Evolutionary conservation across 169 alveolate genomes (phyloP), one percentile per base, ranked within the genome.

Genomic region (Theileria orientalis): DNA sequence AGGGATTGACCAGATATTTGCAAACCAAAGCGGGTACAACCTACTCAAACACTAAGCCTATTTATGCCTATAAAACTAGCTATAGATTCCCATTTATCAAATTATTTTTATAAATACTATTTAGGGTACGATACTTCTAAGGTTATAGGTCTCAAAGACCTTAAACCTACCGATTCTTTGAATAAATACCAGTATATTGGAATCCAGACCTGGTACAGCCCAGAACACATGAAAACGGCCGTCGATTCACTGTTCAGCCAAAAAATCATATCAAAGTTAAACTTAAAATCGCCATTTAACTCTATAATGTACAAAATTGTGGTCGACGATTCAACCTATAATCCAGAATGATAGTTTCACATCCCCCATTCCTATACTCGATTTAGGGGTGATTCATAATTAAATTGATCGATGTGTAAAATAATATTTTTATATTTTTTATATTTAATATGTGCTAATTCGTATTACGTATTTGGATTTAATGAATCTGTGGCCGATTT

Each of bases 151-250:
- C 35, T 5, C 61, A 9, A 25, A 25, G 40, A 9, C 35, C 35
- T 9, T 51, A 9, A 9, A 37, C 5, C 30, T 9, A 9, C 72
- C 9, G 86, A 76, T 25, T 63, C 68, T n/a, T 72, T 79, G 19
- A 68, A 49, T 46, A 40, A 63, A 14, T 79, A 62, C 66, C 72
- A 72, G 47, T 87, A 87, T 63, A 69, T 87, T 32, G 86, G 90
- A 6, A 52, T 83, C 13, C 87, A 84, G 23, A 87, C 93, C n/a
- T 87, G 93, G 93, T 79, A 44, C 69, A 82, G 80, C 44, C 82
- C 84, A n/a, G 84, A 62, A 9, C 61, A 61, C 2, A 72, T 82
- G 89, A 82, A 82, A 44, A 64, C 60, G 67, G 89, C 77, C 0
- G 27, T 57, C 47, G 74, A 73, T 32, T 35, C 9, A 3, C 40